Evolutionary conservation across 306 rosid genomes (phyloP).

Genomic region (Quercus bicolor): DNA sequence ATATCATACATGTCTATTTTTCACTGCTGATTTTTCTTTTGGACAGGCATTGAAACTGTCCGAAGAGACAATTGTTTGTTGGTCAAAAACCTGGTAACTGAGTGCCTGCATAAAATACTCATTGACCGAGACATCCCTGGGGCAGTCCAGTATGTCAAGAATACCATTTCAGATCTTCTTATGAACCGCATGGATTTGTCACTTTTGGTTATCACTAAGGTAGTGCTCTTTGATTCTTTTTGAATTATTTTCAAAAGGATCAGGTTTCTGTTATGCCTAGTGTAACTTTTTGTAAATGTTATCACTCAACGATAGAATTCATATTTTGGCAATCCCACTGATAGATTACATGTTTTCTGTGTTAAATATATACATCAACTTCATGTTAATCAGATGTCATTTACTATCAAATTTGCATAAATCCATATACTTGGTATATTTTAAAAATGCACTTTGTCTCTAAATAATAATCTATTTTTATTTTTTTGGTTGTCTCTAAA

Average conservation of each 20-base stretch:
- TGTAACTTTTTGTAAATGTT: no score
- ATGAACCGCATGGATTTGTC: slow-evolving; percentile 98
- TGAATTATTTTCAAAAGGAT: background rate
- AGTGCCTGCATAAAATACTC: slow-evolving; percentile 85
- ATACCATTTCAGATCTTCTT: slow-evolving; percentile 92
- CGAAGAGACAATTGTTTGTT: slow-evolving; percentile 95
- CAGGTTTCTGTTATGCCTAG: no score
- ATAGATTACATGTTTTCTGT: no score
- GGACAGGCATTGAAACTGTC: slow-evolving; percentile 89
- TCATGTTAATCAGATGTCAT: no score
- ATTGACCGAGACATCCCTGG: slow-evolving; percentile 88
- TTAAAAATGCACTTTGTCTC: no score
- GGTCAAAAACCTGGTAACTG: slow-evolving; percentile 91
- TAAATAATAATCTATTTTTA: no score
- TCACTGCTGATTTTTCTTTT: slow-evolving; percentile 20
- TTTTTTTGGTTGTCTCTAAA: no score
- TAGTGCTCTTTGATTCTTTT: slow-evolving; percentile 16
- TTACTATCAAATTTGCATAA: no score
- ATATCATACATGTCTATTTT: slow-evolving; percentile 12
- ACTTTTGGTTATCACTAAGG: slow-evolving; percentile 95
- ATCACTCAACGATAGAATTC: no score
- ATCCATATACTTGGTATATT: no score
- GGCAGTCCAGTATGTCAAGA: slow-evolving; percentile 90
- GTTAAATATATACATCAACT: no score
- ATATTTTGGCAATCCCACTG: no score